Conservation (phyloP, 768 basidiomycete genomes). For the Tricholoma saponaceum region DNA sequence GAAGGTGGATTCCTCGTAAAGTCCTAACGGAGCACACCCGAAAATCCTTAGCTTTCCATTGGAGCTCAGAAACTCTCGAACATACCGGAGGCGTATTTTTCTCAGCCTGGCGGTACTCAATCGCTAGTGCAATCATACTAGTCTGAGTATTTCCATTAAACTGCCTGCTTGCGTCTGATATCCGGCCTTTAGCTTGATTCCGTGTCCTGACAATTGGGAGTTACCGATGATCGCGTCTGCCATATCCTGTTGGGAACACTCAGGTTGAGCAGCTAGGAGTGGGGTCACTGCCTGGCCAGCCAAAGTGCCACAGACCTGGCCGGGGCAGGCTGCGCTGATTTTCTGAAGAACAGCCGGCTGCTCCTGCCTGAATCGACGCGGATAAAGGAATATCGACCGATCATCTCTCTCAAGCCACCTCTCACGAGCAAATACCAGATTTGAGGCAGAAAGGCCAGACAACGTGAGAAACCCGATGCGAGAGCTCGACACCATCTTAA, state of each 20-base stretch:
- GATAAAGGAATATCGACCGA: conserved; percentile 41
- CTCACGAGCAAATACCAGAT: conserved; percentile 35
- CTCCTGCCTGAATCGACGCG: conserved; percentile 51
- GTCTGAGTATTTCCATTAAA: conserved; percentile 47
- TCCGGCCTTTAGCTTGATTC: not conserved
- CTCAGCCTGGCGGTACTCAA: conserved; percentile 51
- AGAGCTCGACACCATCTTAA: conserved; percentile 28
- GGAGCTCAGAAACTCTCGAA: not conserved
- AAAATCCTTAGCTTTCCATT: not conserved
- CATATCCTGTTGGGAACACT: conserved; percentile 55
- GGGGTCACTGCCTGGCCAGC: conserved; percentile 47
- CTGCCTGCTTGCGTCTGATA: conserved; percentile 45
- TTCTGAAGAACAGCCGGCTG: conserved; percentile 43
- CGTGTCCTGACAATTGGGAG: conserved; percentile 5
- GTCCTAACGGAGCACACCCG: conserved; percentile 30
- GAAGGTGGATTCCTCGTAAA: conserved; percentile 49
- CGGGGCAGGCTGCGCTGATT: conserved; percentile 42
- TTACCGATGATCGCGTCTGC: conserved; percentile 54
- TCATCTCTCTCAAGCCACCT: conserved; percentile 46
- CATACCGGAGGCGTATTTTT: conserved; percentile 58
- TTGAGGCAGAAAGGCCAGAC: conserved; percentile 23
- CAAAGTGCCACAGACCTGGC: conserved; percentile 44
- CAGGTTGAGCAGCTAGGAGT: conserved; percentile 46
- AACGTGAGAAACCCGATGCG: conserved; percentile 18
- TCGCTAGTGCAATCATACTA: conserved; percentile 49